Conservation (phyloP, 169 alveolate genomes). For the Condylostoma magnum region DNA sequence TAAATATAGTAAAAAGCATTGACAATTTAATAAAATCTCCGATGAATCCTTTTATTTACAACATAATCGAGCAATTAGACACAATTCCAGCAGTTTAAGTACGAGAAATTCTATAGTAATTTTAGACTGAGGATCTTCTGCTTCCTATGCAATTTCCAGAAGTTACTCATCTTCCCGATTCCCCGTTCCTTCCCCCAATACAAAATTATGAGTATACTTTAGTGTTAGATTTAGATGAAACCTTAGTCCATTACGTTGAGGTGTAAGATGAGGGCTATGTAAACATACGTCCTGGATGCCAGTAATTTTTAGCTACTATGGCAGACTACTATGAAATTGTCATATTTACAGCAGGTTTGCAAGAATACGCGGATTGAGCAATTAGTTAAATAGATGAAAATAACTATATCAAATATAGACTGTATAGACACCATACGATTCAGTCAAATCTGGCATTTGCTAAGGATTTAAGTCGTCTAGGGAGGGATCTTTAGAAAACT, state of each 20-base stretch:
- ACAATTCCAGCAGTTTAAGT: background rate
- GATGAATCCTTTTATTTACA: background rate
- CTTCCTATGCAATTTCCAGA: too few species aligned
- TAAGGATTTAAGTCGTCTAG: conserved; percentile 77
- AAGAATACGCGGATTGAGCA: conserved; percentile 88
- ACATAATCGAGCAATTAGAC: background rate
- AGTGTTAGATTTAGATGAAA: conserved; percentile 88
- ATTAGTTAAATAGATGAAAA: conserved; percentile 71
- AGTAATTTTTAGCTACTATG: conserved; percentile 68
- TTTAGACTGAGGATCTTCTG: background rate
- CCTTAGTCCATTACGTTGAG: conserved; percentile 84
- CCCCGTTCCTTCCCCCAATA: conserved; percentile 29
- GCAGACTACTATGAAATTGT: conserved; percentile 74
- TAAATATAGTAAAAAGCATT: background rate
- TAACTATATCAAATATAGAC: conserved; percentile 68
- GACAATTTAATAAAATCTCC: conserved; percentile 1
- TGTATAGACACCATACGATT: conserved; percentile 83
- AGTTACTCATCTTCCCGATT: background rate
- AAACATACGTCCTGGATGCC: conserved; percentile 79
- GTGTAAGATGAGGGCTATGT: conserved; percentile 74
- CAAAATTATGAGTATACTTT: conserved; percentile 51
- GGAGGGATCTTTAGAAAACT: conserved; percentile 76
- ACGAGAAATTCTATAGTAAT: conserved; percentile 23
- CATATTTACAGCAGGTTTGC: conserved; percentile 85
- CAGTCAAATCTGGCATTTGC: conserved; percentile 57